These are phyloP conservation scores for Pichia sp. DNA, from an alignment of 1,139 yeast genomes.

Conservation along the genomic window DNA sequence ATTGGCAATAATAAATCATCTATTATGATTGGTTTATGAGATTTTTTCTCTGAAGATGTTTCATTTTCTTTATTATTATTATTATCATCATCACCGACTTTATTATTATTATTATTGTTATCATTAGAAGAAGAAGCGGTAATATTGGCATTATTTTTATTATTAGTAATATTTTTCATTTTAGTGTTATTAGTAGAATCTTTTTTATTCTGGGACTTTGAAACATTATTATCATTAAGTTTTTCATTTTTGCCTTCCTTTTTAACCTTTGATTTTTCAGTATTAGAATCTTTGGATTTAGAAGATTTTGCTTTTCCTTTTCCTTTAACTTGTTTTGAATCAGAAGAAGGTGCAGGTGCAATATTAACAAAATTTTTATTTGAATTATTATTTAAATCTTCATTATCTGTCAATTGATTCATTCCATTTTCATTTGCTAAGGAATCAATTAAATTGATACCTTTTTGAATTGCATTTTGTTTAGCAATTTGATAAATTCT, in stretches of 20 bases:
- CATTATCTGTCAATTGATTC: neutral
- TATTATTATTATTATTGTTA: neutral
- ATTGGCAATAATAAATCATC: slow-evolving; percentile 28
- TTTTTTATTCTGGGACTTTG: too few relatives aligned
- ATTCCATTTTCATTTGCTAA: neutral
- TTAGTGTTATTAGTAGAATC: too few relatives aligned
- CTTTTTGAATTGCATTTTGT: slow-evolving; percentile 16
- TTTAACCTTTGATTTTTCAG: neutral
- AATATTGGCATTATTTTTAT: too few relatives aligned
- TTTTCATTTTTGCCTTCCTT: neutral
- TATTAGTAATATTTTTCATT: too few relatives aligned
- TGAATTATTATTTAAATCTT: neutral
- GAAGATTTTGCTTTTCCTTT: neutral
- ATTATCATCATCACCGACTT: neutral
- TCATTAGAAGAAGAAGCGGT: neutral
- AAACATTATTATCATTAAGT: neutral
- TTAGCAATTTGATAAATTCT: slow-evolving; percentile 30
- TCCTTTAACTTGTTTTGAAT: neutral
- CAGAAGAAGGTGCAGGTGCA: slow-evolving; percentile 17
- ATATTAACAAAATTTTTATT: slow-evolving; percentile 16
- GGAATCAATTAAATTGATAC: slow-evolving; percentile 8
- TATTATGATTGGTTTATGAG: slow-evolving; percentile 17
- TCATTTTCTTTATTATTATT: neutral
- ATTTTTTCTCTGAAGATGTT: slow-evolving; percentile 6
- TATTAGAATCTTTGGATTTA: neutral